A percentile compares a stretch with the other conserved stretches of the same genome.
These are phyloP conservation scores for Salix udensis DNA, from an alignment of 345 rosid genomes.

Conservation along the genomic window DNA sequence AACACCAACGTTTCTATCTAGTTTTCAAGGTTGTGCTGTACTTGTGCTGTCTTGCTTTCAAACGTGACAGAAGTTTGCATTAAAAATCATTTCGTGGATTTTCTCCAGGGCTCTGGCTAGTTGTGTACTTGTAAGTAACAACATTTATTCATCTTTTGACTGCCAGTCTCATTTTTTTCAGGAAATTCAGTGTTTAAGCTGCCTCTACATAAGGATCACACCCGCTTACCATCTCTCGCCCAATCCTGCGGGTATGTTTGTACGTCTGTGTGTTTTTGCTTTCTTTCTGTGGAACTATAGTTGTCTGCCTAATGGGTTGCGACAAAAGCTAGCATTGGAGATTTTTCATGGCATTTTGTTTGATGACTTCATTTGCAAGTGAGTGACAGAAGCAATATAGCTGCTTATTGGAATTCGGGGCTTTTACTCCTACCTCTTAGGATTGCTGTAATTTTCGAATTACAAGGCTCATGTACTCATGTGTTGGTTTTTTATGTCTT, in stretches of 20 bases:
- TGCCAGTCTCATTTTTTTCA: background rate
- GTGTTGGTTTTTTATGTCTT: background rate
- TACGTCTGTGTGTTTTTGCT: background rate
- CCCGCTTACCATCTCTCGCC: background rate
- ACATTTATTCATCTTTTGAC: background rate
- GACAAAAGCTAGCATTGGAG: background rate
- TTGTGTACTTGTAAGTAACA: background rate
- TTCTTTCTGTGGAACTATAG: background rate
- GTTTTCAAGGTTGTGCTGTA: background rate
- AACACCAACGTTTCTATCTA: background rate
- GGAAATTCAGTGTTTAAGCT: background rate
- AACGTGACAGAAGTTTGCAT: background rate
- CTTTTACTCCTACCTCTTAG: background rate
- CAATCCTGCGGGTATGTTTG: background rate
- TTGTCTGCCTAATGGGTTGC: background rate
- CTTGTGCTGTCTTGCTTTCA: background rate
- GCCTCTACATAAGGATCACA: background rate
- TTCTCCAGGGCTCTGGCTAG: background rate
- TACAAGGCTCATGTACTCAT: background rate
- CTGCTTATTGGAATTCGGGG: background rate
- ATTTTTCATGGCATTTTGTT: background rate
- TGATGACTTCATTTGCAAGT: background rate
- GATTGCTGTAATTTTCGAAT: background rate
- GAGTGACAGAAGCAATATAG: background rate
- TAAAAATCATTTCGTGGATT: background rate